These are phyloP conservation scores for Linnemannia hyalina DNA, from an alignment of 192 early-diverging fungal genomes.

Conservation along the genomic window DNA sequence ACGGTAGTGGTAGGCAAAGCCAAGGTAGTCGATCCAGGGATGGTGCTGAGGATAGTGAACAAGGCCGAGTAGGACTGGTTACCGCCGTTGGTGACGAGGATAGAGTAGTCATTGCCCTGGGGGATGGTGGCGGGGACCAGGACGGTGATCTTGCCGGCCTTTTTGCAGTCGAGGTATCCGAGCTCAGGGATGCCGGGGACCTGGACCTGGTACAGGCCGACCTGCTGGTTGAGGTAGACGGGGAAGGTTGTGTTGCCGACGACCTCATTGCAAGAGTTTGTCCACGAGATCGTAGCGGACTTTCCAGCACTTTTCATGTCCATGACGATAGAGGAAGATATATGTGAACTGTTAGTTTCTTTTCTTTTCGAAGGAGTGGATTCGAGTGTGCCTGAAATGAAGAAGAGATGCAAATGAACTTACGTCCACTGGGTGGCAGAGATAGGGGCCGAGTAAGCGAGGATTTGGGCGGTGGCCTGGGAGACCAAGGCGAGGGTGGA, in stretches of 20 bases:
- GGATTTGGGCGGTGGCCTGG: slow-evolving; percentile 22
- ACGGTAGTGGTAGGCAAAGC: background rate
- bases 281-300: slow-evolving; percentile 28
- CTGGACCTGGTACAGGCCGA: slow-evolving; percentile 16
- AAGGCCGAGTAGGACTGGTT: slow-evolving; percentile 33
- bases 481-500: slow-evolving; percentile 33
- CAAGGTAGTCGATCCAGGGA: slow-evolving; percentile 3
- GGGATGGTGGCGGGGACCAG: slow-evolving; percentile 24
- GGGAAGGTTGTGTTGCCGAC: slow-evolving; percentile 38
- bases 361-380: background rate
- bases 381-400: background rate
- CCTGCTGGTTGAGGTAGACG: slow-evolving; percentile 31
- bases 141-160: slow-evolving; percentile 27
- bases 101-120: slow-evolving; percentile 33
- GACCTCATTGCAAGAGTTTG: slow-evolving; percentile 17
- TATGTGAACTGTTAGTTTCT: background rate
- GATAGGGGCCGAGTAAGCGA: slow-evolving; percentile 28
- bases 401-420: background rate
- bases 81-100: slow-evolving; percentile 29
- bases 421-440: slow-evolving; percentile 25
- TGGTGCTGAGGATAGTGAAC: slow-evolving; percentile 31
- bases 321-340: background rate
- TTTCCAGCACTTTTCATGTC: slow-evolving; percentile 14
- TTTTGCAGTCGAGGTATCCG: slow-evolving; percentile 36
- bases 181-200: slow-evolving; percentile 16